Conservation (phyloP, 306 rosid species). For the Corylus americana region DNA sequence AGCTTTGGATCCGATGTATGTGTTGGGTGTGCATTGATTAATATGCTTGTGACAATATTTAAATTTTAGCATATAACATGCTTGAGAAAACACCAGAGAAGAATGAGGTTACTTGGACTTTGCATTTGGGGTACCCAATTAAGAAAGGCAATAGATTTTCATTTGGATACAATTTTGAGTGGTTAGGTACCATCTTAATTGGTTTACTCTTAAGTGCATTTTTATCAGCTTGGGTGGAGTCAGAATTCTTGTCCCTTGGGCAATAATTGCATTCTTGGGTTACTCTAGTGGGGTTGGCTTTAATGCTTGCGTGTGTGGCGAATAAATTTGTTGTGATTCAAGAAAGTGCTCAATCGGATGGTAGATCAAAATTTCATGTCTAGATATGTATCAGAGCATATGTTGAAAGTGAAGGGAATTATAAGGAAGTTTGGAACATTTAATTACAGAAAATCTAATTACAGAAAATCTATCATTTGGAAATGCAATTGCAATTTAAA, state of each 20-base stretch:
- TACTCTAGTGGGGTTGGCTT: constrained; percentile 41
- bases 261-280: constrained; percentile 55
- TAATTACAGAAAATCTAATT: too few species aligned
- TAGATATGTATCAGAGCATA: constrained; percentile 47
- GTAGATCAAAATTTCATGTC: constrained; percentile 48
- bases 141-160: constrained; percentile 39
- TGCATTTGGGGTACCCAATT: constrained; percentile 33
- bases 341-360: constrained; percentile 41
- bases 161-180: constrained; percentile 36
- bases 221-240: constrained; percentile 42
- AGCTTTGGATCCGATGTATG: too few species aligned
- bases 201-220: constrained; percentile 49
- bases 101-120: constrained; percentile 54
- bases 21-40: too few species aligned
- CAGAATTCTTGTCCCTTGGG: constrained; percentile 40
- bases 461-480: too few species aligned
- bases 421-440: constrained; percentile 38
- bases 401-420: constrained; percentile 39
- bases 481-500: too few species aligned
- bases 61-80: too few species aligned
- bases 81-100: constrained; percentile 31
- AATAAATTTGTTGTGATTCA: too few species aligned
- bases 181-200: constrained; percentile 38
- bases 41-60: too few species aligned
- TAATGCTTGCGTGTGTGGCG: constrained; percentile 27